Base-by-base conservation (phyloP, 1,284 basidiomycete species). In the Chalciporus sp. region DNA sequence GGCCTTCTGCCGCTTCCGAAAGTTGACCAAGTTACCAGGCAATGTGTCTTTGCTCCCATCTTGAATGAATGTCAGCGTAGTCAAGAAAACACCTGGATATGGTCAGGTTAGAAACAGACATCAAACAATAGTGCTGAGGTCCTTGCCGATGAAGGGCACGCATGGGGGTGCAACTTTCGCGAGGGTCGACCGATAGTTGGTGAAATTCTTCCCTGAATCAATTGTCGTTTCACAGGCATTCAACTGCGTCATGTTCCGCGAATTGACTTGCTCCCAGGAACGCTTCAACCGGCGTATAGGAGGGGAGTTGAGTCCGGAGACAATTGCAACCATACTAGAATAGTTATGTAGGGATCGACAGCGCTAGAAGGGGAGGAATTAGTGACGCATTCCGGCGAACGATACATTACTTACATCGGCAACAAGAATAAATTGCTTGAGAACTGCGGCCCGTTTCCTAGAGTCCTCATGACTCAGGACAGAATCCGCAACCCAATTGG, bases 21-120 rank as follows among this genome's bases (percentile, higher is more conserved):
- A 99, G 74, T 99, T 98, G 76, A 99, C 89, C 61, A 98, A 78
- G 58, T 85, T 81, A 28, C 86, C 89, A 20, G 86, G 83, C 6
- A 93, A 74, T 55, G 84, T 85, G 75, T 99, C 94, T 52, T 92
- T 90, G 68, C 95, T 95, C n/a, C 96, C 97, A 66, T 99, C 97
- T 71, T 98, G 94, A 69, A 98, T 97, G 74, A 99, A 98, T 4
- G 95, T 95, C 53, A 99, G 79, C 23, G 93, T 94, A 4, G 95
- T 95, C 17, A 99, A 82, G 76, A 97, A 98, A 52, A 98, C 92
- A 63, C 96, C 94, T 96, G 52, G 1, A 29, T 7, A 7, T 45
- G 9, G 17, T 51, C 48, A 27, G 17, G 56, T 58, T 17, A 57
- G 47, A 7, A 42, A 42, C 47, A 35, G 7, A 6, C 14, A n/a